Evolutionary conservation across 164 flowering plant genomes (phyloP), one percentile per base, ranked within the genome.

Genomic region (Annona squamosa): DNA sequence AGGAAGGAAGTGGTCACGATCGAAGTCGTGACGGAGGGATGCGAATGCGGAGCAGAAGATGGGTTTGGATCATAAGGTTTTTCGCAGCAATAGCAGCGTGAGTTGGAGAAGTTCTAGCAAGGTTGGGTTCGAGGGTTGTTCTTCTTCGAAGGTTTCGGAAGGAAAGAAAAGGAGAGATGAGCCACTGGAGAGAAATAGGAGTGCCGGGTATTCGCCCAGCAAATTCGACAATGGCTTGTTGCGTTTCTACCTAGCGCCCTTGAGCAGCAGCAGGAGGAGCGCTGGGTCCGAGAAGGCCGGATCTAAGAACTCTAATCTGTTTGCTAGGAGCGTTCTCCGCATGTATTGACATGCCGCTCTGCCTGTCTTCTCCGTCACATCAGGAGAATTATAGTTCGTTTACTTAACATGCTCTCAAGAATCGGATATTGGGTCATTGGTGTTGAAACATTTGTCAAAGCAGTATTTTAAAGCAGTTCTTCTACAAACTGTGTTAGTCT

Each of bases 1-100:
- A n/a, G n/a, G n/a, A n/a, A n/a, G n/a, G n/a, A n/a, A 87, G 81
- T 81, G 97, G 69, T 93, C 98, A 0, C 75, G 76, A 43, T 95
- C 99, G 0, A 96, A 91, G 77, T 89, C 99, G 1, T 95, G 98
- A 95, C 78, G 92, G 72, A 83, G 85, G 65, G 86, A 85, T n/a
- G 71, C 72, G 13, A 86, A 85, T 68, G 90, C 87, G 42, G 87
- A 82, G 1, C 73, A 71, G 0, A 72, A 72, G 70, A 86, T 83
- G 13, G 88, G 63, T 43, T 78, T 85, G 2, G 81, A 83, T 77
- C 71, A 84, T 69, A 87, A 80, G 73, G 76, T 85, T 16, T 69
- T 87, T 41, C 79, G 97, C 48, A 85, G 97, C 78, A 90, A 91
- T 73, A 90, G 97, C 81, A 90, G 90, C 67, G 91, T 89, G 0